Conservation (phyloP, 2,329 filamentous ascomycete species). For the Cercospora sp. region DNA sequence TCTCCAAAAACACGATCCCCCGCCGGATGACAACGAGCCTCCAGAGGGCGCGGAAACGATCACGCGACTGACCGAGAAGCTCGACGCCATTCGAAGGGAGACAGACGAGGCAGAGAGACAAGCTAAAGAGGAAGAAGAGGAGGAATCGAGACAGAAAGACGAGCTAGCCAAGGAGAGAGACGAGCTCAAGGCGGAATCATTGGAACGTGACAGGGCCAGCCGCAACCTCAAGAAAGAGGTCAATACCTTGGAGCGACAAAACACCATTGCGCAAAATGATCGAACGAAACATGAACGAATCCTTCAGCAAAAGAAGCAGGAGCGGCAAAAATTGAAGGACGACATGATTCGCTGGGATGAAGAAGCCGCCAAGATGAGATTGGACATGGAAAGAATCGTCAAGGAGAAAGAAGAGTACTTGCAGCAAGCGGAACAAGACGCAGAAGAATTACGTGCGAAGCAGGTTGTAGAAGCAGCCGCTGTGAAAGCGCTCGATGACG, state of each 20-base stretch:
- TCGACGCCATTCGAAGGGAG: conserved; percentile 78
- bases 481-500: conserved; percentile 67
- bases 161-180: conserved; percentile 73
- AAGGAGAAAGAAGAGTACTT: conserved; percentile 43
- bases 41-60: conserved; percentile 67
- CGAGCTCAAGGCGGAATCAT: conserved; percentile 72
- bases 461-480: conserved; percentile 46
- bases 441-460: conserved; percentile 45
- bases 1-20: conserved; percentile 42
- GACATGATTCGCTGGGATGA: conserved; percentile 69
- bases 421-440: conserved; percentile 42
- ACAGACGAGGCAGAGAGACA: conserved; percentile 75
- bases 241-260: conserved; percentile 75
- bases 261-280: conserved; percentile 76
- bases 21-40: conserved; percentile 43
- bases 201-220: conserved; percentile 88
- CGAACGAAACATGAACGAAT: conserved; percentile 74
- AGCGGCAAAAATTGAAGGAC: conserved; percentile 68
- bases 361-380: conserved; percentile 59
- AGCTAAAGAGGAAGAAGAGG: conserved; percentile 62
- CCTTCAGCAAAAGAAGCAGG: conserved; percentile 67
- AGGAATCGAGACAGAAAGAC: conserved; percentile 48
- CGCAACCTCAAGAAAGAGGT: conserved; percentile 80
- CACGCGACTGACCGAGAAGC: conserved; percentile 75
- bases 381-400: conserved; percentile 47